phyloP scores from a whole-genome alignment of 345 rosid species.

The Eucalyptus erythrocorys region DNA sequence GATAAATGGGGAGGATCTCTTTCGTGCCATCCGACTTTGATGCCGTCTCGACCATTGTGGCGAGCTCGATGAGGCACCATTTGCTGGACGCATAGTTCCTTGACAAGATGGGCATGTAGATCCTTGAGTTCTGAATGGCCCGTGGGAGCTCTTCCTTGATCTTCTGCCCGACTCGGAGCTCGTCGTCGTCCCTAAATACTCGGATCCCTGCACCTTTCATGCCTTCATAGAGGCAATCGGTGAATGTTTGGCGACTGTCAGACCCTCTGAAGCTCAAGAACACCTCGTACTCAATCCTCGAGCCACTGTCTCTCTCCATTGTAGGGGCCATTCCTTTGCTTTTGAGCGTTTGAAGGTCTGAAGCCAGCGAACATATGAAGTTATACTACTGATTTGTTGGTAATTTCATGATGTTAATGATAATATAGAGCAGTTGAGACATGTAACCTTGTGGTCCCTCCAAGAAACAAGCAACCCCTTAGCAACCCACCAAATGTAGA shows the following conservation, averaged over 20 bases:
- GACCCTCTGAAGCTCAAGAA: background rate
- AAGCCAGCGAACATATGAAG: background rate
- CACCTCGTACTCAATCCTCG: background rate
- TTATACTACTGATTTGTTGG: background rate
- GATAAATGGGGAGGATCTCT: background rate
- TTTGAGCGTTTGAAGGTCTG: background rate
- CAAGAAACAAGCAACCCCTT: background rate
- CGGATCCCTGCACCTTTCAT: background rate
- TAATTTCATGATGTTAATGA: background rate
- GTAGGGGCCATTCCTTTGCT: background rate
- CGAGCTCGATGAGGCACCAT: background rate
- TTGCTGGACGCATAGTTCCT: background rate
- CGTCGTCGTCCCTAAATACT: background rate
- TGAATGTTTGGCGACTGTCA: background rate
- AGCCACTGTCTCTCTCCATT: background rate
- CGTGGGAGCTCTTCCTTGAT: background rate
- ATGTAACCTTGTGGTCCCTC: background rate
- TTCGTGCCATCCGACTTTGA: background rate
- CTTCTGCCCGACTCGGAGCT: background rate
- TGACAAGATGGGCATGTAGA: background rate
- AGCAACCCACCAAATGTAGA: background rate
- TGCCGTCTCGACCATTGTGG: background rate
- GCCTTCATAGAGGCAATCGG: background rate
- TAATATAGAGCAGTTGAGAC: background rate
- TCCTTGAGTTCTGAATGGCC: background rate